Evolutionary conservation across 345 rosid species (phyloP).

Genomic region (Brassica rapa): DNA sequence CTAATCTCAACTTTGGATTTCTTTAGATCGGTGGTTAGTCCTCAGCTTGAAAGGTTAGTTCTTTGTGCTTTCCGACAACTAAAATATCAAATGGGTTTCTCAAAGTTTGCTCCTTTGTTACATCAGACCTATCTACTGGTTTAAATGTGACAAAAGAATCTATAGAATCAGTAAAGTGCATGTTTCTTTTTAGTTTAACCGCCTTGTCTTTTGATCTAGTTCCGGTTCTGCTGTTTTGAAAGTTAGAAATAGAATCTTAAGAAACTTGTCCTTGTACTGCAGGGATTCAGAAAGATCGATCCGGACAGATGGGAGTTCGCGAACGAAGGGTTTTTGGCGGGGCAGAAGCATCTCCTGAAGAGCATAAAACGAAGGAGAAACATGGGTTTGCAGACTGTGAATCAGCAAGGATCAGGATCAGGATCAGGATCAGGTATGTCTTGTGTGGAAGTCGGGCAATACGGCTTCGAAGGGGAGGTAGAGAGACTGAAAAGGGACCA

Average conservation of each 20-base stretch:
- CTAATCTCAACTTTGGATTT: constrained; percentile 27
- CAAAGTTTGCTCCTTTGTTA: background rate
- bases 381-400: constrained; percentile 31
- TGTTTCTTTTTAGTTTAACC: background rate
- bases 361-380: constrained; percentile 72
- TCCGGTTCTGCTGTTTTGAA: too few relatives aligned
- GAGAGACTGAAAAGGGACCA: constrained; percentile 68
- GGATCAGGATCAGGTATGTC: constrained; percentile 53
- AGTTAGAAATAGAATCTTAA: background rate
- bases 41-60: constrained; percentile 37
- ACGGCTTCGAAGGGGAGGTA: constrained; percentile 60
- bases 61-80: constrained; percentile 14
- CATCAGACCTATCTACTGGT: background rate
- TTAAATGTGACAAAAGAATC: background rate
- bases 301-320: constrained; percentile 94
- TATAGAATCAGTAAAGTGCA: background rate
- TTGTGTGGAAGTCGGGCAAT: constrained; percentile 64
- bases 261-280: background rate
- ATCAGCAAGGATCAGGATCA: constrained; percentile 32
- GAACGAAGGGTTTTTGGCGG: constrained; percentile 83
- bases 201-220: background rate
- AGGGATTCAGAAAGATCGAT: constrained; percentile 91
- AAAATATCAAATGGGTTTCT: background rate
- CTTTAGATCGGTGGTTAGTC: constrained; percentile 37
- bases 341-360: constrained; percentile 81